Conservation (phyloP, 129 eudicot species). For the Pittosporum tobira region DNA sequence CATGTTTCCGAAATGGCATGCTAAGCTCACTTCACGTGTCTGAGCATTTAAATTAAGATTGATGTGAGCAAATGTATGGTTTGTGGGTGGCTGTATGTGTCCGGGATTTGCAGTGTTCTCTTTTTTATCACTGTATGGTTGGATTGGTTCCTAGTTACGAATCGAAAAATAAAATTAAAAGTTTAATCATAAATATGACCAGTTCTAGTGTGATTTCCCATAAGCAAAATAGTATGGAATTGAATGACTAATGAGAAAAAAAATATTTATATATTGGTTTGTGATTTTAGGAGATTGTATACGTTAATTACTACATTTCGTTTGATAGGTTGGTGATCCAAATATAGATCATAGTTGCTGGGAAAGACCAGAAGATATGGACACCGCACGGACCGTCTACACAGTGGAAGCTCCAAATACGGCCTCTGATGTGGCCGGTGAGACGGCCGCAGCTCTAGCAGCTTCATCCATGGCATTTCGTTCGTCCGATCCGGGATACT, state of each 20-base stretch:
- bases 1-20: not conserved
- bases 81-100: too few relatives aligned
- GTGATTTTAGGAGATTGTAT: not conserved
- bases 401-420: slow-evolving; percentile 70
- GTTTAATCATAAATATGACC: too few relatives aligned
- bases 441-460: slow-evolving; percentile 90
- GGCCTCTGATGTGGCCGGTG: slow-evolving; percentile 93
- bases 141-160: too few relatives aligned
- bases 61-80: too few relatives aligned
- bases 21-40: slow-evolving; percentile 2
- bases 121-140: too few relatives aligned
- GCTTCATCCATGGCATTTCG: slow-evolving; percentile 88
- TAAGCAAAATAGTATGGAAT: not conserved
- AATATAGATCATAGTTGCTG: slow-evolving; percentile 74
- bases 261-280: too few relatives aligned
- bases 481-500: slow-evolving; percentile 65
- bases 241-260: too few relatives aligned
- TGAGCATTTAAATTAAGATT: too few relatives aligned
- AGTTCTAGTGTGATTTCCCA: too few relatives aligned
- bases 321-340: slow-evolving; percentile 75
- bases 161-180: too few relatives aligned
- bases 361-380: slow-evolving; percentile 99
- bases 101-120: too few relatives aligned
- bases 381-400: slow-evolving; percentile 74
- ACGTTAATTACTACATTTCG: not conserved